A percentile compares a stretch with the other conserved stretches of the same genome.
Evolutionary conservation across 192 early-diverging fungal species (phyloP).

Genomic region (Cladochytrium replicatum): DNA sequence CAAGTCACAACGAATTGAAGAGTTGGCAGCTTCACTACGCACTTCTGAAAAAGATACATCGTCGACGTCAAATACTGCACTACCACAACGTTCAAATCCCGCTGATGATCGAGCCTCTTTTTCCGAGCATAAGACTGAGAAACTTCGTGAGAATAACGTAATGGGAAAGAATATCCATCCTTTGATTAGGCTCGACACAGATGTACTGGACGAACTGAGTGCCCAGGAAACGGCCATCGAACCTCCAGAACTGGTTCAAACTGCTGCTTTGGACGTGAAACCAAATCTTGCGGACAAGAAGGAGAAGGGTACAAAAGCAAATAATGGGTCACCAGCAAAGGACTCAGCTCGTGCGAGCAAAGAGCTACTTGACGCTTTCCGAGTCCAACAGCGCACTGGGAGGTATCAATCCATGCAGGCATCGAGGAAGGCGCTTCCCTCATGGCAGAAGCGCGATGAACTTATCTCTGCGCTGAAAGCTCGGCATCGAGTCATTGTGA

Average conservation of each 20-base stretch:
- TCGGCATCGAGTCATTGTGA: constrained; percentile 26
- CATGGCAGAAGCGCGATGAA: constrained; percentile 11
- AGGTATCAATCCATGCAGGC: constrained; percentile 18
- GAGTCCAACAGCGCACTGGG: neutral
- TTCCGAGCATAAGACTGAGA: too few relatives aligned
- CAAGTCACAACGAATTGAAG: neutral
- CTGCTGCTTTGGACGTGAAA: constrained; percentile 1
- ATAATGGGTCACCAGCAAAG: too few relatives aligned
- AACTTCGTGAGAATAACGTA: too few relatives aligned
- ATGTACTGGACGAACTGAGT: neutral
- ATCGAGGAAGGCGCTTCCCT: constrained; percentile 21
- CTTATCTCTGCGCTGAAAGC: constrained; percentile 19
- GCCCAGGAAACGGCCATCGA: constrained; percentile 6
- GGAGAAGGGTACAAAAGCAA: neutral
- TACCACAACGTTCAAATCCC: too few relatives aligned
- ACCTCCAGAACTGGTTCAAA: neutral
- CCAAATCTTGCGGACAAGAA: neutral
- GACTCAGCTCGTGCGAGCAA: too few relatives aligned
- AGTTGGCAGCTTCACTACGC: too few relatives aligned
- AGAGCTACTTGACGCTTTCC: constrained; percentile 3
- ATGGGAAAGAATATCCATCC: too few relatives aligned
- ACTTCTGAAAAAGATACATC: too few relatives aligned
- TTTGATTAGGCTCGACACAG: neutral
- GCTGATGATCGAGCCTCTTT: too few relatives aligned
- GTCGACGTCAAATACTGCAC: too few relatives aligned